A percentile compares a stretch with the other conserved stretches of the same genome.
Conservation (phyloP, 305 asterid genomes). For the Solanum hybrid region DNA sequence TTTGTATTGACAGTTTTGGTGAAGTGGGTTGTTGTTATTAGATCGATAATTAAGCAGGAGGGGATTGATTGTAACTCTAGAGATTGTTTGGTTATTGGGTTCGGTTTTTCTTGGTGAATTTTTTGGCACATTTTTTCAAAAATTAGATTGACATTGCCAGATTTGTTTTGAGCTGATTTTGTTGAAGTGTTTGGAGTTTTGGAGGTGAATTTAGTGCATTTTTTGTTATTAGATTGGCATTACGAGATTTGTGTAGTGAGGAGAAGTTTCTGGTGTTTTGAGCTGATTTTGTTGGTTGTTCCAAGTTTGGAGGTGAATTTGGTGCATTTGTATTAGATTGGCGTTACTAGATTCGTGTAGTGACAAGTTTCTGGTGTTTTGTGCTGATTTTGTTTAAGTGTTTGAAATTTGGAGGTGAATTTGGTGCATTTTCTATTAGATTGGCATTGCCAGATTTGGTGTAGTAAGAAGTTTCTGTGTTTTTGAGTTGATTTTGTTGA, state of each 20-base stretch:
- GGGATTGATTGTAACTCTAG: constrained; percentile 14
- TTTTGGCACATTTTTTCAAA: neutral
- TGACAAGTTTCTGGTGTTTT: too few species aligned
- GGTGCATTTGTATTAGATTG: neutral
- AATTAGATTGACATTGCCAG: neutral
- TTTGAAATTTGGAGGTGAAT: too few species aligned
- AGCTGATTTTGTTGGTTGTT: neutral
- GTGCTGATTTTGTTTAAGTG: too few species aligned
- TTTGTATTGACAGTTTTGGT: neutral
- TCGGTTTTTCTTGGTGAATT: neutral
- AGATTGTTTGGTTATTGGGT: constrained; percentile 17
- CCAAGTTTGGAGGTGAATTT: neutral
- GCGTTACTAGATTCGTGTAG: too few species aligned
- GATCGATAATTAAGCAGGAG: constrained; percentile 8
- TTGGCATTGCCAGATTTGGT: neutral
- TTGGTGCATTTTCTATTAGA: neutral
- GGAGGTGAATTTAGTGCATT: neutral
- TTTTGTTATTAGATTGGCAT: neutral
- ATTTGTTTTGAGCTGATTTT: constrained; percentile 10
- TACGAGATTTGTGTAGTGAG: neutral
- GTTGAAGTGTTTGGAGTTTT: neutral
- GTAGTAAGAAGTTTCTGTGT: neutral
- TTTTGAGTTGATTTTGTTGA: constrained; percentile 12
- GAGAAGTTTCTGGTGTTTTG: neutral
- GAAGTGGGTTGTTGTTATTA: constrained; percentile 13